Evolutionary conservation across 2,329 filamentous ascomycete species (phyloP), one percentile per base, ranked within the genome.

Genomic region (Aspergillus ibericus): DNA sequence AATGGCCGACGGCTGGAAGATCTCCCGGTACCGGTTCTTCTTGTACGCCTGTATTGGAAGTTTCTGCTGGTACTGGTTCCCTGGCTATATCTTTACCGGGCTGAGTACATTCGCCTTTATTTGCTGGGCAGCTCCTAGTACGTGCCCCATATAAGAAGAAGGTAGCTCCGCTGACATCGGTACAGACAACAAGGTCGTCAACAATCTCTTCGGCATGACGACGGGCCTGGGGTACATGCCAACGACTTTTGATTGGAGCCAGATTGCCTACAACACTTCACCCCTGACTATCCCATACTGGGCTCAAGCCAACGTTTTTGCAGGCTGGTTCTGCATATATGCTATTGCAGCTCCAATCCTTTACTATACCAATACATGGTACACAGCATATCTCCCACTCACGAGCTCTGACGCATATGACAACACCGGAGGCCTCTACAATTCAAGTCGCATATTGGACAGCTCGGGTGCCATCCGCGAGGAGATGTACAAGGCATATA

Each of bases 401-500:
- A 73, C 66, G 27, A 69, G 64, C 32, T 65, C 64, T 15, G 64
- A 69, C 22, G 68, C 67, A 4, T 71, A 71, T 40, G 71, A 68
- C 47, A 70, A 71, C 27, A 86, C 78, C 1, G 85, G 84, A 20
- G 67, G 73, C 2, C 61, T 76, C 25, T 88, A 88, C 76, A 82
- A 88, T 57, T 82, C 85, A 8, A 77, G 78, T 4, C 77, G 77
- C 20, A 85, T 88, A 53, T 73, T 88, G 4, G 82, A 81, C 57
- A 68, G 74, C 12, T 77, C 84, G 62, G 75, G 81, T 32, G 53
- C 53, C 13, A 83, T 88, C 60, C 82, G 87, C 70, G 80, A 82
- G 66, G 80, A 76, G 0, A 82, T 82, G 32, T 88, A 88, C 70
- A 75, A 81, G 62, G 76, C 75, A 25, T 88, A 88, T 71, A 88